phyloP scores from a whole-genome alignment of 805 yeast species.

The Schizosaccharomyces japonicus region DNA sequence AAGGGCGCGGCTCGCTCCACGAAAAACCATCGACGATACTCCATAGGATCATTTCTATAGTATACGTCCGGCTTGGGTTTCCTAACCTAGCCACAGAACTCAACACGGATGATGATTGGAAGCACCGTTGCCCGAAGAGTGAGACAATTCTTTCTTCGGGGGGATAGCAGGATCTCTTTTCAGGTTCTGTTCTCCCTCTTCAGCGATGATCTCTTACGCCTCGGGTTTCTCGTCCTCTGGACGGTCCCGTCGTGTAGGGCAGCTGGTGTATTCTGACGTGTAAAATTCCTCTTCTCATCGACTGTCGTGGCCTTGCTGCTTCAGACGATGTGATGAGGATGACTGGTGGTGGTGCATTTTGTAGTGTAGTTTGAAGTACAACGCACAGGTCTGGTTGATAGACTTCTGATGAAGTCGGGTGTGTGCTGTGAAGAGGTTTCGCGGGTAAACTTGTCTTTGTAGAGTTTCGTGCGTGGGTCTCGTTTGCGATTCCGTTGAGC shows the following conservation, averaged over 20 bases:
- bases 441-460: no score
- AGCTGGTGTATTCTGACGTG: constrained; percentile 4
- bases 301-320: no score
- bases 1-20: not conserved
- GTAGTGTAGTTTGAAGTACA: no score
- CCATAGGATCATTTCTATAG: constrained; percentile 4
- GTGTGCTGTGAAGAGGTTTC: no score
- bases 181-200: not conserved
- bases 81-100: constrained; percentile 5
- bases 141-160: not conserved
- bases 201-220: constrained; percentile 3
- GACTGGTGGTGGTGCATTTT: no score
- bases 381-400: no score
- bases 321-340: no score
- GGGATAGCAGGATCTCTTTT: not conserved
- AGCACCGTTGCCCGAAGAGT: constrained; percentile 4
- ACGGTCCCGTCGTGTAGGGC: not conserved
- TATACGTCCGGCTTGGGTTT: constrained; percentile 5
- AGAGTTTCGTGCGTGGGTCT: no score
- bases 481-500: no score
- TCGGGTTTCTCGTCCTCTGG: not conserved
- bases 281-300: no score
- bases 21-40: constrained; percentile 2
- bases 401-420: no score
- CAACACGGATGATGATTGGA: constrained; percentile 3